A percentile compares a stretch with the other conserved stretches of the same genome.
Evolutionary conservation across 139 green algal genomes (phyloP).

Genomic region (Picochlorum sp.): DNA sequence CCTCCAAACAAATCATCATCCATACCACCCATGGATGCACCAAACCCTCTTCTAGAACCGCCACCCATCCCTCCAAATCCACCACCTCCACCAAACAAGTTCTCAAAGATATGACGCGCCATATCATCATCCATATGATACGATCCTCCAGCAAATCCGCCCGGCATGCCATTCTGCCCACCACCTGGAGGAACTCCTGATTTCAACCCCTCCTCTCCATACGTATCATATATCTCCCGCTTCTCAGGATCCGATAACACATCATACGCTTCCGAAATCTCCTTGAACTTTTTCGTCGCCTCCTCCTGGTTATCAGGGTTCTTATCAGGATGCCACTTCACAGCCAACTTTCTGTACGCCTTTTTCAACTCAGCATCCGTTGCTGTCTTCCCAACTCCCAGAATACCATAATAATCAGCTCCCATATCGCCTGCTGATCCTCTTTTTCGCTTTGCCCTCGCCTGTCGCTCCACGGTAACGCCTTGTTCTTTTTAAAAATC

Average conservation of each 20-base stretch:
- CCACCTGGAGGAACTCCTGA: slow-evolving; percentile 14
- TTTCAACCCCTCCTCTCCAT: slow-evolving; percentile 96
- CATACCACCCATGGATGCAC: slow-evolving; percentile 4
- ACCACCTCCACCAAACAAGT: slow-evolving; percentile 24
- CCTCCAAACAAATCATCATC: slow-evolving; percentile 10
- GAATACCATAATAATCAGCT: slow-evolving; percentile 68
- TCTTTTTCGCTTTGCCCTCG: too few relatives aligned
- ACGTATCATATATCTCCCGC: slow-evolving; percentile 82
- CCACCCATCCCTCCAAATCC: not conserved
- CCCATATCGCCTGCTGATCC: slow-evolving; percentile 42
- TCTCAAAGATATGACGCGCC: slow-evolving; percentile 28
- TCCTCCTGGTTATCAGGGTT: slow-evolving; percentile 24
- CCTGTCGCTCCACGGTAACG: too few relatives aligned
- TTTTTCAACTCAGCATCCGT: slow-evolving; percentile 79
- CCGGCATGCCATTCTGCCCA: slow-evolving; percentile 4
- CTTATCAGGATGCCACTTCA: slow-evolving; percentile 32
- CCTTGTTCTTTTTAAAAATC: too few relatives aligned
- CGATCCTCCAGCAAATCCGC: slow-evolving; percentile 3
- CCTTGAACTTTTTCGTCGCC: slow-evolving; percentile 46
- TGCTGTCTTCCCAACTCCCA: slow-evolving; percentile 62
- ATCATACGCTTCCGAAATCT: slow-evolving; percentile 41
- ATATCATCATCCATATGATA: slow-evolving; percentile 26
- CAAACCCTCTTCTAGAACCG: not conserved
- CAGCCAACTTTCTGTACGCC: slow-evolving; percentile 21
- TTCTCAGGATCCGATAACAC: slow-evolving; percentile 43